Percentiles rank a stretch among this genome's conserved stretches.
Evolutionary conservation across 306 rosid species (phyloP).

Genomic region (Cajanus cajan): DNA sequence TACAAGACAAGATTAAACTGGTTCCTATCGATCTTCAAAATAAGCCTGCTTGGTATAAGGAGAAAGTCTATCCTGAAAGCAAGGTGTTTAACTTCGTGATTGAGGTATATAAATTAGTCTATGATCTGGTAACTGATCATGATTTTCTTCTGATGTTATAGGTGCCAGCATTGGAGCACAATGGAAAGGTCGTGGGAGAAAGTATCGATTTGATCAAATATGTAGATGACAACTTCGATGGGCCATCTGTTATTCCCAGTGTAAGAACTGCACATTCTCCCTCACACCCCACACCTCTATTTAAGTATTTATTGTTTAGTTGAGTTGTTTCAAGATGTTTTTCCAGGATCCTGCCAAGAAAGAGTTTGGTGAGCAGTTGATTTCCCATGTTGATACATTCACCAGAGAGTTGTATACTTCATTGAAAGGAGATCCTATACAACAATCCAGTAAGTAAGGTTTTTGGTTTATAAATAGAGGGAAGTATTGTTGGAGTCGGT

Average conservation of each 20-base stretch:
- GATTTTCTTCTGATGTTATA: conserved; percentile 23
- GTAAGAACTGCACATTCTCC: conserved; percentile 38
- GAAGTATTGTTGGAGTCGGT: neutral
- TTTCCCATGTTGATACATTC: conserved; percentile 49
- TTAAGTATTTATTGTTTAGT: neutral
- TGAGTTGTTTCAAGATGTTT: neutral
- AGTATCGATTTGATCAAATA: conserved; percentile 76
- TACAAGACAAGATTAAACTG: conserved; percentile 62
- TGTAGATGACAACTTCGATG: conserved; percentile 48
- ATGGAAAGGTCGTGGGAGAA: conserved; percentile 73
- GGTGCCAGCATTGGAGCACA: conserved; percentile 79
- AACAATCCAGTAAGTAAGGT: conserved; percentile 39
- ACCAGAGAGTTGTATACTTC: conserved; percentile 35
- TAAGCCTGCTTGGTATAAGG: conserved; percentile 83
- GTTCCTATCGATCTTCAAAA: conserved; percentile 54
- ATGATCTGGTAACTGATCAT: neutral
- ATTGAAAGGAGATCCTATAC: conserved; percentile 45
- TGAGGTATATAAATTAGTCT: neutral
- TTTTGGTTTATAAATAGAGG: conserved; percentile 2
- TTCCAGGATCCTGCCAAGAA: conserved; percentile 57
- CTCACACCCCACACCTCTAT: neutral
- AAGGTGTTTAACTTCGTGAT: conserved; percentile 41
- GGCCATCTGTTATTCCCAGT: conserved; percentile 54
- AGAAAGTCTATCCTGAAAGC: conserved; percentile 67
- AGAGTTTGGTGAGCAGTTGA: conserved; percentile 52